phyloP scores from a whole-genome alignment of 371 early-diverging fungal species.

The Lichtheimia ramosa region DNA sequence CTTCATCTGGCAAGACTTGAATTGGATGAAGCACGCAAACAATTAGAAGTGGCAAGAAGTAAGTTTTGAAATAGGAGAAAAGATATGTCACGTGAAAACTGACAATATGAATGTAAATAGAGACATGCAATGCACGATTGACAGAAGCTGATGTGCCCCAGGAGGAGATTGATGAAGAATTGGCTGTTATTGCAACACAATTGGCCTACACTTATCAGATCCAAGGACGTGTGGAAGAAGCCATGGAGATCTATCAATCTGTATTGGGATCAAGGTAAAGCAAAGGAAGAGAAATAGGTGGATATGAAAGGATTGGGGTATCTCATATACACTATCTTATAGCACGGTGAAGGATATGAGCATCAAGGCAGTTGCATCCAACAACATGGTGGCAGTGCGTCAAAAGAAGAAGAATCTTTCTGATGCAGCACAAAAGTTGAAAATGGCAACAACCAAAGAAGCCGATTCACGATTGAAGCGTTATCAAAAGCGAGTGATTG shows the following conservation, averaged over 20 bases:
- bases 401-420: constrained; percentile 52
- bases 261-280: constrained; percentile 63
- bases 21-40: constrained; percentile 52
- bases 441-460: constrained; percentile 53
- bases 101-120: constrained; percentile 17
- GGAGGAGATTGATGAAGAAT: constrained; percentile 70
- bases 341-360: constrained; percentile 38
- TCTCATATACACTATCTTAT: neutral
- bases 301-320: neutral
- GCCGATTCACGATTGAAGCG: constrained; percentile 62
- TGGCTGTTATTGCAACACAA: constrained; percentile 69
- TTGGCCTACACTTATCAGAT: constrained; percentile 74
- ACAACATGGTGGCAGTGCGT: constrained; percentile 65
- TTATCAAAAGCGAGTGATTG: constrained; percentile 65
- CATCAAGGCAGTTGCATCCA: constrained; percentile 65
- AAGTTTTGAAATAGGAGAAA: constrained; percentile 14
- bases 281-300: neutral
- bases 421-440: constrained; percentile 61
- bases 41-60: constrained; percentile 59
- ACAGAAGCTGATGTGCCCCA: constrained; percentile 40
- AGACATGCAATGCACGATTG: constrained; percentile 34
- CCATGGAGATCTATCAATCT: constrained; percentile 63
- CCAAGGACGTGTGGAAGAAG: constrained; percentile 58
- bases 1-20: constrained; percentile 57
- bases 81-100: neutral